phyloP scores from a whole-genome alignment of 352 stramenopile species.

The Blastocystis sp. region DNA sequence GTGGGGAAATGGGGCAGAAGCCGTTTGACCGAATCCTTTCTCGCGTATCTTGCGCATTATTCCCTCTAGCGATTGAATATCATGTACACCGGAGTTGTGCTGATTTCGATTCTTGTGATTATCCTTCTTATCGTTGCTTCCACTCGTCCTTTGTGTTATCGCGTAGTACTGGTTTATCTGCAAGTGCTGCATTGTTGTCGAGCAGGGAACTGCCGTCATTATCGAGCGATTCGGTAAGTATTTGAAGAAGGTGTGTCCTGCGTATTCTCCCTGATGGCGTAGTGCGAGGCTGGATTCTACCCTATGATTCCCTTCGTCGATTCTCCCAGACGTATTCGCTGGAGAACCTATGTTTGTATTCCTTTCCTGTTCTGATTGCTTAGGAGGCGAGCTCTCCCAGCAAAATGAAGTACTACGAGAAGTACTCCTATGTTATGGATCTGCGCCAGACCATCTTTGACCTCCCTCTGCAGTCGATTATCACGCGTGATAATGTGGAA shows the following conservation, averaged over 20 bases:
- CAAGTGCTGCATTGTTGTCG: conserved; percentile 66
- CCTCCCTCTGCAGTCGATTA: conserved; percentile 70
- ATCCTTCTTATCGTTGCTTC: neutral
- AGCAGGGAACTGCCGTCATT: conserved; percentile 71
- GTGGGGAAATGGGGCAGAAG: neutral
- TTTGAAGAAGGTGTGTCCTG: conserved; percentile 29
- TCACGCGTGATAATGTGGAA: conserved; percentile 73
- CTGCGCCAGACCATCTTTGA: conserved; percentile 65
- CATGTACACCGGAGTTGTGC: neutral
- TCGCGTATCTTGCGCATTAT: neutral
- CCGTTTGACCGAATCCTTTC: neutral
- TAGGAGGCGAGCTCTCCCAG: conserved; percentile 5
- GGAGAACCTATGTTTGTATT: conserved; percentile 30
- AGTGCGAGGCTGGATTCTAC: conserved; percentile 70
- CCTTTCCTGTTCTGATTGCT: neutral
- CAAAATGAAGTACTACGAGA: conserved; percentile 7
- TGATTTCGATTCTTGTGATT: conserved; percentile 1
- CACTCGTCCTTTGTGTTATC: neutral
- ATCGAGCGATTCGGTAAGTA: conserved; percentile 71
- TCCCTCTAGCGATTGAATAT: neutral
- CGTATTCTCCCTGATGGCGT: neutral
- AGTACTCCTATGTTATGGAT: conserved; percentile 12
- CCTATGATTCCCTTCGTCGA: conserved; percentile 72
- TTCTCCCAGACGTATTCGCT: conserved; percentile 58
- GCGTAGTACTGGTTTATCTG: conserved; percentile 64